Conservation (phyloP, 2,329 filamentous ascomycete species). For the Fusarium staphyleae region DNA sequence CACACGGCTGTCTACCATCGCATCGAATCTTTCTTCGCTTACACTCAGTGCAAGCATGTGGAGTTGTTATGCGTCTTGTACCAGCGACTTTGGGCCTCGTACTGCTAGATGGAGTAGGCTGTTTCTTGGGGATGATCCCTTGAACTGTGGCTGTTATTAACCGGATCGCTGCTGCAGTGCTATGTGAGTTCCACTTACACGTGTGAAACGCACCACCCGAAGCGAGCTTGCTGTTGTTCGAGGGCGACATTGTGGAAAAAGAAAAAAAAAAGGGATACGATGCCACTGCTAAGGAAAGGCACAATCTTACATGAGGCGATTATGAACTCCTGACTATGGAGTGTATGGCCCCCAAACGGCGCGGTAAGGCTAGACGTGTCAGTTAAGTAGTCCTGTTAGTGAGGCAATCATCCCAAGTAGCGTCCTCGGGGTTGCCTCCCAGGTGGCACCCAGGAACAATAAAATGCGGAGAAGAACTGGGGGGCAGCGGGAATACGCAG, state of each 20-base stretch:
- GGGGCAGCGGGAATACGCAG: conserved; percentile 25
- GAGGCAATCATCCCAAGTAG: conserved; percentile 24
- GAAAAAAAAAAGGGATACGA: conserved; percentile 12
- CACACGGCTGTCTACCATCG: conserved; percentile 81
- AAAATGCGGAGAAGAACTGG: conserved; percentile 32
- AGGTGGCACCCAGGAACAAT: conserved; percentile 12
- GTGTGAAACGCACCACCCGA: conserved; percentile 48
- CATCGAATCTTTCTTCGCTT: conserved; percentile 84
- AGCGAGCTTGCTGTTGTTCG: conserved; percentile 55
- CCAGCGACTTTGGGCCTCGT: conserved; percentile 50
- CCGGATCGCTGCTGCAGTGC: not conserved
- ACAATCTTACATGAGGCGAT: not conserved
- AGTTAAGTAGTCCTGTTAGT: conserved; percentile 33
- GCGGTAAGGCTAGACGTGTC: conserved; percentile 24
- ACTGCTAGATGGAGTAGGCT: conserved; percentile 47
- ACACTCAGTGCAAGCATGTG: conserved; percentile 77
- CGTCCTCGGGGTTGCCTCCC: conserved; percentile 24
- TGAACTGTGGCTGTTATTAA: conserved; percentile 50
- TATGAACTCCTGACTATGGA: conserved; percentile 6
- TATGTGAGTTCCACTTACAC: conserved; percentile 27
- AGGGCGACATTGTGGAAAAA: conserved; percentile 46
- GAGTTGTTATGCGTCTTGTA: conserved; percentile 61
- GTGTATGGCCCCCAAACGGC: conserved; percentile 27
- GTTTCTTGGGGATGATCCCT: conserved; percentile 60
- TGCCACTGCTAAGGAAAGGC: conserved; percentile 1